Evolutionary conservation across 2,329 filamentous ascomycete species (phyloP).

Genomic region (Bipolaris bicolor): DNA sequence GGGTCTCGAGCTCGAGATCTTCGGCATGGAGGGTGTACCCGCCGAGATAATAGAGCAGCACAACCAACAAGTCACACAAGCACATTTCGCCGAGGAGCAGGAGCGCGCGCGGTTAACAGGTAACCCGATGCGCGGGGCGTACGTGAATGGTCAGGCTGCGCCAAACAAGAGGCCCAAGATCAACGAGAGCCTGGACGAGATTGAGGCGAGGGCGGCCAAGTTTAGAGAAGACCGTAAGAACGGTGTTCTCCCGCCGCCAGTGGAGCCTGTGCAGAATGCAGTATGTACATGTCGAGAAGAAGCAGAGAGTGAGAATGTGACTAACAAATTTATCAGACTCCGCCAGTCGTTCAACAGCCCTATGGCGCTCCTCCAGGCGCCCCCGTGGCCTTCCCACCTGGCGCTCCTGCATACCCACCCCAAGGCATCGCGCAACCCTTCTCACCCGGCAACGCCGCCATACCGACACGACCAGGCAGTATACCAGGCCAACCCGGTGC

Average conservation of each 20-base stretch:
- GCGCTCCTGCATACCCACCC: constrained; percentile 26
- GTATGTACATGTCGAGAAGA: constrained; percentile 9
- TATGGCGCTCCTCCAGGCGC: constrained; percentile 30
- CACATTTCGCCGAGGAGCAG: constrained; percentile 84
- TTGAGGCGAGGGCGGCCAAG: constrained; percentile 77
- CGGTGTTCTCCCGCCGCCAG: constrained; percentile 40
- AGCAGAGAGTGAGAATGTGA: background rate
- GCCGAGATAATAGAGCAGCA: constrained; percentile 83
- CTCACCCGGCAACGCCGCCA: constrained; percentile 34
- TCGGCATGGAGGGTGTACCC: constrained; percentile 96
- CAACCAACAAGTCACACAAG: constrained; percentile 82
- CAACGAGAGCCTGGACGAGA: constrained; percentile 73
- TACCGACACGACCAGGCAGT: constrained; percentile 39
- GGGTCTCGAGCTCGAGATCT: constrained; percentile 91
- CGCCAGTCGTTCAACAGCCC: constrained; percentile 27
- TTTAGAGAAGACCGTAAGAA: constrained; percentile 48
- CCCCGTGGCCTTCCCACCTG: constrained; percentile 32
- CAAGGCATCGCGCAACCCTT: constrained; percentile 30
- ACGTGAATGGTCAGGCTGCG: constrained; percentile 47
- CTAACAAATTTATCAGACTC: constrained; percentile 30
- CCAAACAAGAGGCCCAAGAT: constrained; percentile 69
- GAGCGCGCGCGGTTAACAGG: constrained; percentile 82
- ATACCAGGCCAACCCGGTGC: constrained; percentile 35
- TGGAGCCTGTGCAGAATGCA: constrained; percentile 42
- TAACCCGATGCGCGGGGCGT: constrained; percentile 70